Evolutionary conservation across 2,329 filamentous ascomycete species (phyloP).

Genomic region (Fusarium incarnatum): DNA sequence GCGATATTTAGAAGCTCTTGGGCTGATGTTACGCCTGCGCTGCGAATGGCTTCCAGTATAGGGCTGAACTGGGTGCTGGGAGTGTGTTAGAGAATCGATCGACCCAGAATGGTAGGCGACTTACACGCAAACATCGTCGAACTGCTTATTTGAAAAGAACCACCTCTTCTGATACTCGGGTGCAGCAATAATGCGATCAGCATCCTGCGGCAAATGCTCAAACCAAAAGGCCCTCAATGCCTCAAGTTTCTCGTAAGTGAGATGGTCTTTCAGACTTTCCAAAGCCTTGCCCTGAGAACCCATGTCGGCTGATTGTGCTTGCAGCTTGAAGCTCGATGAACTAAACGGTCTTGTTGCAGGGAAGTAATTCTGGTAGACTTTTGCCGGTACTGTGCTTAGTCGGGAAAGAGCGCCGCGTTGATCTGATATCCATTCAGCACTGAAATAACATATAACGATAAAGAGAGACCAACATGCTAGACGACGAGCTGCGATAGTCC

Average conservation of each 20-base stretch:
- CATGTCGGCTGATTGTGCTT: constrained; percentile 7
- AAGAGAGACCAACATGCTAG: constrained; percentile 41
- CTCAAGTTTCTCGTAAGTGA: constrained; percentile 49
- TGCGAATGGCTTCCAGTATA: constrained; percentile 50
- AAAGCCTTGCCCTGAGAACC: not conserved
- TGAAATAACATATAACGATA: constrained; percentile 27
- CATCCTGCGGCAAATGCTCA: constrained; percentile 48
- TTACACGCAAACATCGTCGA: constrained; percentile 54
- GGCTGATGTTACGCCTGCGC: constrained; percentile 44
- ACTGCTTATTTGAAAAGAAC: constrained; percentile 51
- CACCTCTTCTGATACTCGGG: constrained; percentile 48
- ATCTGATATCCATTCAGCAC: constrained; percentile 41
- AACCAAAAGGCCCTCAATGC: constrained; percentile 55
- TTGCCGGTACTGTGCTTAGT: constrained; percentile 4
- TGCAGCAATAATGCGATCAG: constrained; percentile 46
- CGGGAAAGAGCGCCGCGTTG: constrained; percentile 9
- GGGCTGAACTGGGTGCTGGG: constrained; percentile 49
- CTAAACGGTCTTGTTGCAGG: constrained; percentile 1
- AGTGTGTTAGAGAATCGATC: no score
- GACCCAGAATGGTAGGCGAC: not conserved
- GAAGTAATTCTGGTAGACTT: constrained; percentile 3
- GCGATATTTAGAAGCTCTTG: constrained; percentile 47
- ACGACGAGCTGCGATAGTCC: constrained; percentile 19
- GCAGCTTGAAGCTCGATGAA: not conserved
- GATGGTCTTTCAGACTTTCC: constrained; percentile 24